Evolutionary conservation across 1,284 basidiomycete species (phyloP), one percentile per base, ranked within the genome.

Genomic region (Boletellus deceptivus): DNA sequence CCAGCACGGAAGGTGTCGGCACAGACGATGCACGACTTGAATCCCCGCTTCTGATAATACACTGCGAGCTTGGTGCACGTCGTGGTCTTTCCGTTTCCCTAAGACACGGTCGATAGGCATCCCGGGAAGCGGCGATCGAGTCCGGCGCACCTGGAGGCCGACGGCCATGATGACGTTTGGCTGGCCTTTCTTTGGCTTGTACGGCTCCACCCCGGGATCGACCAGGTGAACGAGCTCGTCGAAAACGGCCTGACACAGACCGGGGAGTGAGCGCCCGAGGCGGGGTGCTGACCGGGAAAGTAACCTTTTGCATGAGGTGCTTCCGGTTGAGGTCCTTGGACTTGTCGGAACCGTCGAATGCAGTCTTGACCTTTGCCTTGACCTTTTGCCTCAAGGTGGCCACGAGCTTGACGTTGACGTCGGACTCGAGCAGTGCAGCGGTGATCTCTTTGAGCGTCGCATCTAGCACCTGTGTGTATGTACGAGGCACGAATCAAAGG

Each of bases 1-100:
- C 97, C 97, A 6, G 97, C 97, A 75, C 97, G 91, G 80, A 99
- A 99, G 3, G 97, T 99, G 72, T 99, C 97, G 24, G 97, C 97
- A 64, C 97, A 99, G 61, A 99, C 97, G 44, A 99, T 93, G 59
- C 89, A 93, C n/a, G 94, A 91, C 68, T 95, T 94, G 81, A 98
- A 93, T 4, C 97, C 97, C 58, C 95, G 86, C 64, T 93, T 91
- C 70, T 97, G 93, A 72, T 98, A 99, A 74, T 99, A 91, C 0
- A 98, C 94, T 0, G 97, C 97, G 33, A 98, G 83, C 71, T 97
- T 96, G 14, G 94, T 97, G 72, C 95, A 98, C 47, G 94, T 98
- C 27, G 96, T 99, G 4, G 96, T 99, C 78, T 99, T 99, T 43
- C 96, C 97, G 47, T 96, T 96, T 50, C 96, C 96, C 85, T 97